These are phyloP conservation scores for Salix caprea DNA, from an alignment of 345 rosid genomes.

Conservation along the genomic window DNA sequence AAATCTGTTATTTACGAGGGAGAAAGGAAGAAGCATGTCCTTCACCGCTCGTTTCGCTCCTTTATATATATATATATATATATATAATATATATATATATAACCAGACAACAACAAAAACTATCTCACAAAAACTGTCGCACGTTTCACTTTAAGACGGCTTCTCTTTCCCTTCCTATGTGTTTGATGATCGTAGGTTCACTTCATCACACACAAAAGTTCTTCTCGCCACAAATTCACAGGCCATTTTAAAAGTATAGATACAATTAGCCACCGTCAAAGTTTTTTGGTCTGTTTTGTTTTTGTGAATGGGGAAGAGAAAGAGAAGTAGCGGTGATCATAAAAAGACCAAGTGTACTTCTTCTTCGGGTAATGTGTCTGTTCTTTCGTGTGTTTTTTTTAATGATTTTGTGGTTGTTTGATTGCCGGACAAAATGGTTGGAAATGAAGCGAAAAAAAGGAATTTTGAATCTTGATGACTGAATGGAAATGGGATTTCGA, in stretches of 20 bases:
- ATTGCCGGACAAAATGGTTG: background rate
- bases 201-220: background rate
- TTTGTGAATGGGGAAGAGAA: constrained; percentile 43
- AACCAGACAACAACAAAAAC: background rate
- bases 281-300: background rate
- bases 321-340: constrained; percentile 21
- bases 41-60: background rate
- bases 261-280: background rate
- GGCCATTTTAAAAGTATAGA: background rate
- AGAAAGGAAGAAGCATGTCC: background rate
- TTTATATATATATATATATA: background rate
- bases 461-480: background rate
- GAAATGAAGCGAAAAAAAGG: background rate
- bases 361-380: constrained; percentile 36
- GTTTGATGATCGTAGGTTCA: background rate
- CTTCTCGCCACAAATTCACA: background rate
- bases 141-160: background rate
- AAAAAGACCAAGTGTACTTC: constrained; percentile 17
- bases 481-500: background rate
- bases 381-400: background rate
- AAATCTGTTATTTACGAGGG: too few relatives aligned
- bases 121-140: background rate
- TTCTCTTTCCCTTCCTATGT: background rate
- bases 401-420: constrained; percentile 1
- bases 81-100: background rate